Evolutionary conservation across 169 alveolate species (phyloP).

Genomic region (Plasmodium falciparum): DNA sequence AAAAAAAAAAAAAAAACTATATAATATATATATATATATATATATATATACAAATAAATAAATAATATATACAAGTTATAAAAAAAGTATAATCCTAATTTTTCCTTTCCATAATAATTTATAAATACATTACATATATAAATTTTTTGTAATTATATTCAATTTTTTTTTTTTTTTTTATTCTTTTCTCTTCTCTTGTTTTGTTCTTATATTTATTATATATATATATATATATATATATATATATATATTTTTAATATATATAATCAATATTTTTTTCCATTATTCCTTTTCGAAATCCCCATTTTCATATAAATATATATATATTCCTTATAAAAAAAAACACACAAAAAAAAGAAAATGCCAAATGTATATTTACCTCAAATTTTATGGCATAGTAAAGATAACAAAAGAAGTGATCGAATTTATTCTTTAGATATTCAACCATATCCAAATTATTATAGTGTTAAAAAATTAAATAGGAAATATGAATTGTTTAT

Average conservation of each 20-base stretch:
- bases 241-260: not conserved
- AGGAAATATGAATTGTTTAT: conserved; percentile 63
- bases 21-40: no score
- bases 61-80: no score
- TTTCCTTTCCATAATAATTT: no score
- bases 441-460: conserved; percentile 87
- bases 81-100: no score
- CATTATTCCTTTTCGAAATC: not conserved
- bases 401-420: conserved; percentile 91
- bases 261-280: conserved; percentile 2
- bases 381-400: conserved; percentile 93
- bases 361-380: conserved; percentile 91
- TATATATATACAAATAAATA: no score
- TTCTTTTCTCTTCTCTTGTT: conserved; percentile 20
- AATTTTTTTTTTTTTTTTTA: conserved; percentile 9
- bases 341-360: conserved; percentile 6
- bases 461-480: conserved; percentile 48
- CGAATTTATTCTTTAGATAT: conserved; percentile 92
- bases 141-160: not conserved
- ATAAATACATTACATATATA: no score
- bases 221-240: not conserved
- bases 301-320: no score
- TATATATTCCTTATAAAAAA: no score
- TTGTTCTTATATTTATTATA: conserved; percentile 1
- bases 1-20: no score